Percentiles rank a stretch among this genome's conserved stretches.
phyloP scores from a whole-genome alignment of 495 filamentous ascomycete species.

The Rhypophila decipiens region DNA sequence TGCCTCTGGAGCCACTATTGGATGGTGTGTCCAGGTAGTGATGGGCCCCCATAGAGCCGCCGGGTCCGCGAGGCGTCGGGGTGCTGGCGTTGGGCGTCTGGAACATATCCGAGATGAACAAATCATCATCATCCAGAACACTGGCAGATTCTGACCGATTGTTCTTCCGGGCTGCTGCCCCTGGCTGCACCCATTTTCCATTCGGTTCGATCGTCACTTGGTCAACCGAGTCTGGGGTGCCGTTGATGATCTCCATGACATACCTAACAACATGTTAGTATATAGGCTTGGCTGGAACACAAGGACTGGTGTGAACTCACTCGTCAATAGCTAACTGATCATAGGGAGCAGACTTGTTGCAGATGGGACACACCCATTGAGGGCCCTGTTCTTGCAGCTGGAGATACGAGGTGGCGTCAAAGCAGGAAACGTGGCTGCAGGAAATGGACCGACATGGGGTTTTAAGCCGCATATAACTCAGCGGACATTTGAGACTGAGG shows the following conservation, averaged over 20 bases:
- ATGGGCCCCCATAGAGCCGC: constrained; percentile 3
- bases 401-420: constrained; percentile 89
- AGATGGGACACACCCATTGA: constrained; percentile 90
- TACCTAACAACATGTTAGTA: constrained; percentile 51
- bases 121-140: constrained; percentile 55
- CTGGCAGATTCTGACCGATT: constrained; percentile 15
- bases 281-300: constrained; percentile 4
- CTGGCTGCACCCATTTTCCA: constrained; percentile 64
- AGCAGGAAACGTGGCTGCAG: constrained; percentile 90
- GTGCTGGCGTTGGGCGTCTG: neutral
- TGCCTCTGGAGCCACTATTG: constrained; percentile 18
- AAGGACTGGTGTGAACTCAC: constrained; percentile 41
- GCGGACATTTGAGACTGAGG: constrained; percentile 86
- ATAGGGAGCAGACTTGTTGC: constrained; percentile 75
- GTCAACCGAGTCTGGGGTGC: constrained; percentile 61
- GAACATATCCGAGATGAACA: constrained; percentile 56
- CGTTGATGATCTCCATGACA: constrained; percentile 74
- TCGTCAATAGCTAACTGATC: constrained; percentile 80
- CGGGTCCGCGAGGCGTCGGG: constrained; percentile 10
- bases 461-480: constrained; percentile 76
- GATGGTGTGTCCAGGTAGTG: constrained; percentile 22
- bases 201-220: constrained; percentile 87
- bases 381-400: constrained; percentile 93
- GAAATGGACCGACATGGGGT: constrained; percentile 70
- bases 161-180: constrained; percentile 20